A percentile compares a stretch with the other conserved stretches of the same genome.
Conservation (phyloP, 2,329 filamentous ascomycete genomes). For the Simplicillium sp. region DNA sequence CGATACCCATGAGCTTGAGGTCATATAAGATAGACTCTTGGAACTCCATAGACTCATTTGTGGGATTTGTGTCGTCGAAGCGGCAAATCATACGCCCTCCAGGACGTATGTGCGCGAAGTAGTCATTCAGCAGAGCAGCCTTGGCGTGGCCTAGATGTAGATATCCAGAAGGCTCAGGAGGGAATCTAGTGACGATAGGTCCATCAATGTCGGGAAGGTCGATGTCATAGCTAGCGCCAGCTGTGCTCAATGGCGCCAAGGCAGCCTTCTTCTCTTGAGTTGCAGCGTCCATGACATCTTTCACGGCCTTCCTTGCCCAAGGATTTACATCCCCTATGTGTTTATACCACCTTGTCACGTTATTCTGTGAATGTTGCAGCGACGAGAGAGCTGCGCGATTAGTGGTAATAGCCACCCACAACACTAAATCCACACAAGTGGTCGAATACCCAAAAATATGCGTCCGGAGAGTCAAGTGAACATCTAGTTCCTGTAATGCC, state of each 20-base stretch:
- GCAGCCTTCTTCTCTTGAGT: neutral
- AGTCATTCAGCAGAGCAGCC: constrained; percentile 78
- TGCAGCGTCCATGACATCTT: neutral
- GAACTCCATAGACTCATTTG: constrained; percentile 86
- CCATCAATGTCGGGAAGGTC: constrained; percentile 68
- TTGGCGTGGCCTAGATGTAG: constrained; percentile 88
- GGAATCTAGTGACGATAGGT: constrained; percentile 76
- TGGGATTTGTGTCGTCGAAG: constrained; percentile 89
- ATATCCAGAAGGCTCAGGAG: constrained; percentile 82
- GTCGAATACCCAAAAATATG: no score
- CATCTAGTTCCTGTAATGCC: no score
- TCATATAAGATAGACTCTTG: constrained; percentile 84
- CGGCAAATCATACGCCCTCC: constrained; percentile 75
- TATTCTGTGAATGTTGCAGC: neutral
- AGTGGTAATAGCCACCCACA: no score
- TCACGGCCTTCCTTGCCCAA: no score
- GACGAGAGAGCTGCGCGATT: no score
- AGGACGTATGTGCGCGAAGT: constrained; percentile 85
- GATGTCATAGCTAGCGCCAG: constrained; percentile 55
- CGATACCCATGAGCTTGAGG: constrained; percentile 70
- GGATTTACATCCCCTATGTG: constrained; percentile 1
- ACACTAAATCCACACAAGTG: no score
- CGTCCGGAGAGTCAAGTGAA: no score
- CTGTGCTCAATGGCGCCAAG: neutral
- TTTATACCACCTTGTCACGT: constrained; percentile 3